Conservation (phyloP, 257 asterid species). For the Nicotiana tabacum region DNA sequence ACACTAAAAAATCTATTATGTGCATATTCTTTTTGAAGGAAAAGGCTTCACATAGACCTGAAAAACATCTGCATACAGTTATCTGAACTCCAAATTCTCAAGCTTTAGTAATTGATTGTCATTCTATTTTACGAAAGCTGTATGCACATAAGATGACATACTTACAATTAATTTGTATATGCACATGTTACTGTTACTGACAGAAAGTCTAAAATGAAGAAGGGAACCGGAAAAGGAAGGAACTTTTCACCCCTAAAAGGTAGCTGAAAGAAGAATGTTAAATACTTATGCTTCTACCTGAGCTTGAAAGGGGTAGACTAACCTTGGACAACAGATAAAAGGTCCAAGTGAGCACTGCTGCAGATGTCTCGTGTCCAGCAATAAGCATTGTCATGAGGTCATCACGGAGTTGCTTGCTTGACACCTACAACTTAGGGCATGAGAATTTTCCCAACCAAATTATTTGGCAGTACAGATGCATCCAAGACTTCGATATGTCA, state of each 20-base stretch:
- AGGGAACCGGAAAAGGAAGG: neutral
- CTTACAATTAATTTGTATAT: neutral
- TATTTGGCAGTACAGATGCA: conserved; percentile 10
- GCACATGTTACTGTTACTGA: neutral
- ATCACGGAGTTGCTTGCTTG: conserved; percentile 99
- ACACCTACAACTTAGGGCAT: conserved; percentile 52
- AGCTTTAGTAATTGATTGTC: neutral
- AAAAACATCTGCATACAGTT: neutral
- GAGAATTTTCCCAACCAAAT: conserved; percentile 26
- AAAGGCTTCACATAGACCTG: neutral
- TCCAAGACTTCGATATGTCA: conserved; percentile 15
- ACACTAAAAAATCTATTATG: neutral
- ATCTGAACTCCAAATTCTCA: neutral
- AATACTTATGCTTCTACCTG: neutral
- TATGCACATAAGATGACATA: neutral
- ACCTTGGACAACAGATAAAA: conserved; percentile 93
- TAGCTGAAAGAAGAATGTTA: neutral
- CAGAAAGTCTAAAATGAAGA: neutral
- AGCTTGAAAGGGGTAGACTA: conserved; percentile 4
- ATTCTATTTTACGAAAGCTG: neutral
- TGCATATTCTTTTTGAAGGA: neutral
- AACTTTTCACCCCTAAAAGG: neutral
- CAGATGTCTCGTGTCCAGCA: conserved; percentile 99
- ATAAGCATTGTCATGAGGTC: conserved; percentile 97
- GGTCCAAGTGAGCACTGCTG: conserved; percentile 98